Percentiles rank a stretch among this genome's conserved stretches.
These are phyloP conservation scores for Mycena filopes DNA, from an alignment of 768 basidiomycete species.

Conservation along the genomic window DNA sequence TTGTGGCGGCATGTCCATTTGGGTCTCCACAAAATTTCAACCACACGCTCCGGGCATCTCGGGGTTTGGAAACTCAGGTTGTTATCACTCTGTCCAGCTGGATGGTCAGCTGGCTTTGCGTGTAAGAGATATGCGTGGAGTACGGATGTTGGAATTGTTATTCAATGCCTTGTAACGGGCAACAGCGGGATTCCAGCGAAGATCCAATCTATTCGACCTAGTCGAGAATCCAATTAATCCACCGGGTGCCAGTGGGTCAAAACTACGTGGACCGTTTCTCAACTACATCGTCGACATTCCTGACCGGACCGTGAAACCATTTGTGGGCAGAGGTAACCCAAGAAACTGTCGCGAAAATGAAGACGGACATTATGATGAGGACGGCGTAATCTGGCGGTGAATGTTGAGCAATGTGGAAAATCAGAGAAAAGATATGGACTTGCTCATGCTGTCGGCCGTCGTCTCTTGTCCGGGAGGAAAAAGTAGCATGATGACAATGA, in stretches of 20 bases:
- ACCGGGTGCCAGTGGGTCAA: no score
- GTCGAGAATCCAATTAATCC: no score
- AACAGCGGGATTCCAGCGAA: no score
- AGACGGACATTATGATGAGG: slow-evolving; percentile 72
- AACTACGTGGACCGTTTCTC: slow-evolving; percentile 17
- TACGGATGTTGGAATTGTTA: no score
- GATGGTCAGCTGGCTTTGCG: no score
- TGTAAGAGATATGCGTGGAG: no score
- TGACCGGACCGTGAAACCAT: slow-evolving; percentile 78
- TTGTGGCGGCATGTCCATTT: neutral
- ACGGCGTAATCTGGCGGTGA: slow-evolving; percentile 68
- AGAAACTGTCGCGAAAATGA: slow-evolving; percentile 69
- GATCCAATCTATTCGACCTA: no score
- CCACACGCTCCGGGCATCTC: no score
- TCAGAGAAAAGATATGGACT: slow-evolving; percentile 38
- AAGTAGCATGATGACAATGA: slow-evolving; percentile 67
- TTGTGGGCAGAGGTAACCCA: slow-evolving; percentile 76
- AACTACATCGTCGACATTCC: slow-evolving; percentile 52
- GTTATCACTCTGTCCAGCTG: no score
- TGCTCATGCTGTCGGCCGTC: slow-evolving; percentile 65
- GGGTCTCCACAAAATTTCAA: neutral
- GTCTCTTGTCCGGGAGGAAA: slow-evolving; percentile 60
- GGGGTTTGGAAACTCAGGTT: no score
- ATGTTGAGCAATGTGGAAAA: neutral
- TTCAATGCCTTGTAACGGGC: no score